Percentiles rank a stretch among this genome's conserved stretches.
Evolutionary conservation across 106 monocot genomes (phyloP).

Genomic region (Cymbidium sinense): DNA sequence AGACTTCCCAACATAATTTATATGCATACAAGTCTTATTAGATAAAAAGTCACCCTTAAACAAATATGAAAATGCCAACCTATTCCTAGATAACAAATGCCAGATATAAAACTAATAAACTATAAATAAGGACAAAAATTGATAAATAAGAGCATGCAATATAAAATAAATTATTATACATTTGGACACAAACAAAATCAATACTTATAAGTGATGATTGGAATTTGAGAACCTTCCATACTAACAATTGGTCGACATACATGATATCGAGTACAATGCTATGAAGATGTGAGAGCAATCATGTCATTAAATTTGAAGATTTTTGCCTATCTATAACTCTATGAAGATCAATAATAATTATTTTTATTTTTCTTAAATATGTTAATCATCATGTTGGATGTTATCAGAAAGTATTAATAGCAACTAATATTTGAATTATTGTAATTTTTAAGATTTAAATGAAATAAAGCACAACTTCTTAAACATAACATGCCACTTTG

Average conservation of each 20-base stretch:
- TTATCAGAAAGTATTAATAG: background rate
- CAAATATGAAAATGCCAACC: background rate
- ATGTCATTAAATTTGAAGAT: background rate
- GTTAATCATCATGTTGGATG: background rate
- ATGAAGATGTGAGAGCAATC: no score
- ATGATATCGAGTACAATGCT: no score
- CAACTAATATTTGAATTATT: background rate
- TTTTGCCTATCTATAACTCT: background rate
- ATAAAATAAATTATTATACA: background rate
- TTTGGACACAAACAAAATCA: conserved; percentile 1
- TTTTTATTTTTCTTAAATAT: background rate
- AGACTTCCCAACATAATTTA: background rate
- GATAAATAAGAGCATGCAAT: background rate
- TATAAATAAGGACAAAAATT: no score
- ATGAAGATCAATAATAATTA: no score
- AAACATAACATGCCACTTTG: background rate
- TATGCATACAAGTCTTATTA: background rate
- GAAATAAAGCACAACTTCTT: background rate
- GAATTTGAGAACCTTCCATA: background rate
- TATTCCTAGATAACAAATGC: background rate
- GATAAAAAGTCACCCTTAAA: background rate
- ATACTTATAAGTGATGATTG: background rate
- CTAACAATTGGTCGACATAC: no score
- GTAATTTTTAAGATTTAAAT: background rate
- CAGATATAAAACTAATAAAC: background rate